Conservation (phyloP, 352 stramenopile genomes). For the Pythium aristosporum region DNA sequence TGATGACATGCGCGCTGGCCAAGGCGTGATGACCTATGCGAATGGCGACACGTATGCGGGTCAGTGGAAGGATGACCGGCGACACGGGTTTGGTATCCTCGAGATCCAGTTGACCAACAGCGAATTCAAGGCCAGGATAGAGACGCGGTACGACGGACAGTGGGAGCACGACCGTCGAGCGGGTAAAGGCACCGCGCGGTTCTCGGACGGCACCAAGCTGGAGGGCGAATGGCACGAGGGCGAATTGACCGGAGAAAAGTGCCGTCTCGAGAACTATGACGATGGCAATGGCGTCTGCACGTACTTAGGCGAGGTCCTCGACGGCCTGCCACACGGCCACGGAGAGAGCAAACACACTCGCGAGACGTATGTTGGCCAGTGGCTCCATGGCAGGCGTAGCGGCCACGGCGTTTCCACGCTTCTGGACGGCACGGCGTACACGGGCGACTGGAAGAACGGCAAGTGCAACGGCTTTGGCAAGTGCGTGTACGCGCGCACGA, state of each 20-base stretch:
- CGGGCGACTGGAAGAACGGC: conserved; percentile 80
- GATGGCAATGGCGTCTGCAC: conserved; percentile 46
- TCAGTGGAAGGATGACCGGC: conserved; percentile 45
- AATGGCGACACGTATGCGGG: conserved; percentile 54
- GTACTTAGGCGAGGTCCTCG: conserved; percentile 46
- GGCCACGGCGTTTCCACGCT: conserved; percentile 52
- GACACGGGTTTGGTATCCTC: conserved; percentile 53
- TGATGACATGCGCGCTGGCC: conserved; percentile 43
- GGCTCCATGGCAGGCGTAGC: conserved; percentile 45
- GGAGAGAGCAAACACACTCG: conserved; percentile 43
- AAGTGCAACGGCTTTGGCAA: conserved; percentile 83
- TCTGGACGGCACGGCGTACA: conserved; percentile 79
- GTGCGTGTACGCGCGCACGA: conserved; percentile 52
- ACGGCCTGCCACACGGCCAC: conserved; percentile 51
- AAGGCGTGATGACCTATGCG: conserved; percentile 53
- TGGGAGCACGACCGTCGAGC: conserved; percentile 61
- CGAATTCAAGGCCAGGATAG: conserved; percentile 13
- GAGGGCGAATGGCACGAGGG: conserved; percentile 38
- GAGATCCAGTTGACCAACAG: conserved; percentile 22
- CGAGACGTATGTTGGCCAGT: conserved; percentile 59
- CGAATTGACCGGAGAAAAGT: conserved; percentile 13
- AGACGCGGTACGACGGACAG: conserved; percentile 65
- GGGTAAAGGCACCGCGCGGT: conserved; percentile 66
- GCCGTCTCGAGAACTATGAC: conserved; percentile 48
- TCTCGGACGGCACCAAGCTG: conserved; percentile 47